phyloP scores from a whole-genome alignment of 257 asterid genomes.

The Ocimum tenuiflorum region DNA sequence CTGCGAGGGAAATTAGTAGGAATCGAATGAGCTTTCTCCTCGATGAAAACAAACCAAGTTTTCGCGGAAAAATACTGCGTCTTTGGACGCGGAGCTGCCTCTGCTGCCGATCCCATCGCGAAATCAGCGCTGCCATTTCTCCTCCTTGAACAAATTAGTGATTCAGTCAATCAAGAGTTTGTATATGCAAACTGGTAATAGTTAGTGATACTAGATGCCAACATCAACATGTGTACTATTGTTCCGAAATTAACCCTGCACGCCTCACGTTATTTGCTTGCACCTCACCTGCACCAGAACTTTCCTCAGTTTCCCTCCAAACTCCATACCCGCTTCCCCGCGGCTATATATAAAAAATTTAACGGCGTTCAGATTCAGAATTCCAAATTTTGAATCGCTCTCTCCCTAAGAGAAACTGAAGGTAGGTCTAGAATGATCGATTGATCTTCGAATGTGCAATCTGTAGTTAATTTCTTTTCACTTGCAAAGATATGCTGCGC shows the following conservation, averaged over 20 bases:
- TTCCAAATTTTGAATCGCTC: not conserved
- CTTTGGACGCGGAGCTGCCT: conserved; percentile 42
- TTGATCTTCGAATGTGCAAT: not conserved
- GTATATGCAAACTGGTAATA: not conserved
- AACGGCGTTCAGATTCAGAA: not conserved
- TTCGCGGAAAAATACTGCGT: conserved; percentile 24
- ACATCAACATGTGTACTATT: not conserved
- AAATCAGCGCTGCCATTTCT: conserved; percentile 30
- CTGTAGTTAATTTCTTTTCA: not conserved
- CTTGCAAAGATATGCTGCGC: not conserved
- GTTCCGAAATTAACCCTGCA: conserved; percentile 22
- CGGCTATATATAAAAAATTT: not conserved
- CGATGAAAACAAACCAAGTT: conserved; percentile 22
- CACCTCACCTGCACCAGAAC: conserved; percentile 14
- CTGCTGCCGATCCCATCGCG: conserved; percentile 56
- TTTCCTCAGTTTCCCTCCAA: conserved; percentile 24
- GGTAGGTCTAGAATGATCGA: conserved; percentile 3
- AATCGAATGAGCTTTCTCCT: conserved; percentile 48
- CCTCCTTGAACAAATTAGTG: not conserved
- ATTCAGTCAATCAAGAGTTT: not conserved
- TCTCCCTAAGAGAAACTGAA: conserved; percentile 1
- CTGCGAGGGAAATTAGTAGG: conserved; percentile 57
- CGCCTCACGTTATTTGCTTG: conserved; percentile 10
- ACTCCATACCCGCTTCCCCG: not conserved
- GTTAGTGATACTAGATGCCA: not conserved